A percentile compares a stretch with the other conserved stretches of the same genome.
Conservation (phyloP, 78 protist genomes). For the Cavenderia fasciculata region DNA sequence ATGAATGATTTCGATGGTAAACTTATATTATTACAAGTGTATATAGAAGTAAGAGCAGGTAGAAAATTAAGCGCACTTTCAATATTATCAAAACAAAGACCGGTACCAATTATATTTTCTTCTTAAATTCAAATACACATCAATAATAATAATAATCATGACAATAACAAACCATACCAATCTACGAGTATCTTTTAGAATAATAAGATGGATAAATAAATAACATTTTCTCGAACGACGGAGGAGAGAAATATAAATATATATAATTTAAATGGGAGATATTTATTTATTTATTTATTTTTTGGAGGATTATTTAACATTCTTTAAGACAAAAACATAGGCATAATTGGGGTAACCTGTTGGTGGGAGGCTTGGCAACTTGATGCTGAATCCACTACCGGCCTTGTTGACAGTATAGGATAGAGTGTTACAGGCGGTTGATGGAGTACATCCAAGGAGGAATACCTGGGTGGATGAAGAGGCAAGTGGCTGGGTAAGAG, state of each 20-base stretch:
- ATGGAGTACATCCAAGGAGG: constrained; percentile 2
- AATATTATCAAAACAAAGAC: constrained; percentile 23
- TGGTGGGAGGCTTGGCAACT: constrained; percentile 2
- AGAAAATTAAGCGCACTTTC: constrained; percentile 23
- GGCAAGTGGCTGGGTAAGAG: neutral
- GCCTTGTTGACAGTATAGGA: neutral
- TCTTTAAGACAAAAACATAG: constrained; percentile 17
- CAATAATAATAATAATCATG: too few relatives aligned
- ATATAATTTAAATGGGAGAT: too few relatives aligned
- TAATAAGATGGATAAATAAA: too few relatives aligned
- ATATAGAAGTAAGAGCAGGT: constrained; percentile 53
- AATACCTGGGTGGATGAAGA: neutral
- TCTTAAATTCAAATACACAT: too few relatives aligned
- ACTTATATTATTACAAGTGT: constrained; percentile 36
- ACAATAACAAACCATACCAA: too few relatives aligned
- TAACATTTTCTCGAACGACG: too few relatives aligned
- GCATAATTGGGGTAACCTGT: constrained; percentile 2
- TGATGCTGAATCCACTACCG: constrained; percentile 7
- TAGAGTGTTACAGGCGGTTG: neutral
- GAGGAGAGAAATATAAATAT: too few relatives aligned
- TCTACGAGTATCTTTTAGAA: too few relatives aligned
- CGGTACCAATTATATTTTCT: too few relatives aligned
- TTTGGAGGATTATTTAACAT: neutral
- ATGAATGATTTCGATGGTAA: neutral
- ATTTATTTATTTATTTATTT: constrained; percentile 8